Evolutionary conservation across 2,329 filamentous ascomycete genomes (phyloP).

Genomic region (Fusarium subtropicale): DNA sequence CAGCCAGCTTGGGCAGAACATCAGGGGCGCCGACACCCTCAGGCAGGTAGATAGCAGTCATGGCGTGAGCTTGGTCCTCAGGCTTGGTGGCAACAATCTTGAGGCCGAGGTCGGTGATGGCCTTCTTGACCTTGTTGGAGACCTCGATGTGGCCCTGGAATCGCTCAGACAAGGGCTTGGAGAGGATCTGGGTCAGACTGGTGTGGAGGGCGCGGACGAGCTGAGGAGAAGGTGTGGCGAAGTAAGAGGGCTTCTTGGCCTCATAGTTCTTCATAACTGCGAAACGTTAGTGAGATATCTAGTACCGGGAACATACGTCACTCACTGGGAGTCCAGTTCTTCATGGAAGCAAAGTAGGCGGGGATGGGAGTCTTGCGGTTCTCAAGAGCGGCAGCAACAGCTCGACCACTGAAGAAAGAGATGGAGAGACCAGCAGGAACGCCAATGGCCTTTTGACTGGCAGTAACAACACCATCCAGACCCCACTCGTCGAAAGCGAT

Average conservation of each 20-base stretch:
- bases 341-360: slow-evolving; percentile 95
- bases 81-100: slow-evolving; percentile 87
- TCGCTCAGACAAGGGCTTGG: slow-evolving; percentile 81
- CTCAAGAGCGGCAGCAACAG: slow-evolving; percentile 80
- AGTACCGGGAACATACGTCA: slow-evolving; percentile 16
- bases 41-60: slow-evolving; percentile 97
- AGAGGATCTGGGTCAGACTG: slow-evolving; percentile 84
- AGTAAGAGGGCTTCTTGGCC: slow-evolving; percentile 96
- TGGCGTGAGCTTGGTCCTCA: slow-evolving; percentile 93
- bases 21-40: slow-evolving; percentile 84
- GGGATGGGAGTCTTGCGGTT: slow-evolving; percentile 82
- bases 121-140: slow-evolving; percentile 88
- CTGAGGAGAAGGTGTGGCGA: slow-evolving; percentile 95
- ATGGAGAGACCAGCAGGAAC: slow-evolving; percentile 95
- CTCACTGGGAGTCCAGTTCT: slow-evolving; percentile 94
- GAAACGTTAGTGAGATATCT: slow-evolving; percentile 26
- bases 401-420: slow-evolving; percentile 90
- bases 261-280: slow-evolving; percentile 99
- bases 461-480: slow-evolving; percentile 91
- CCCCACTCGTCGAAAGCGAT: slow-evolving; percentile 96
- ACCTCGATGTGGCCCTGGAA: slow-evolving; percentile 84
- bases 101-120: slow-evolving; percentile 82
- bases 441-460: slow-evolving; percentile 96
- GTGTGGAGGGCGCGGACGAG: slow-evolving; percentile 94
- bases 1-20: slow-evolving; percentile 83